Evolutionary conservation across 768 basidiomycete genomes (phyloP).

Genomic region (Serendipita indica): DNA sequence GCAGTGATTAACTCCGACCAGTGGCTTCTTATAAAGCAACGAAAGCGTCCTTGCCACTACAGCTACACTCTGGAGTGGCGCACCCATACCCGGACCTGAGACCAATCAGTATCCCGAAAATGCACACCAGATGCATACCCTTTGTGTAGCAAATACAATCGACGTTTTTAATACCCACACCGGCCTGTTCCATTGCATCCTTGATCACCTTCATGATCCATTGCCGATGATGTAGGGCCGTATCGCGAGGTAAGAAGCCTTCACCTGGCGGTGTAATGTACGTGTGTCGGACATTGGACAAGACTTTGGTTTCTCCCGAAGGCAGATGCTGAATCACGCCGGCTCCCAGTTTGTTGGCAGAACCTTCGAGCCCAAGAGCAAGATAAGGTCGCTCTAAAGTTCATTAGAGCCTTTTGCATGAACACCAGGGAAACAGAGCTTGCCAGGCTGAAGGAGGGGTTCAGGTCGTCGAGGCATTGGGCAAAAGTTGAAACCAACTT

Average conservation of each 20-base stretch:
- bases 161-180: conserved; percentile 55
- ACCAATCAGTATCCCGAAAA: background rate
- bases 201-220: conserved; percentile 77
- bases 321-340: conserved; percentile 76
- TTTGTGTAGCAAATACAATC: conserved; percentile 97
- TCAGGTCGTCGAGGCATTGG: too few species aligned
- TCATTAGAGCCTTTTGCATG: background rate
- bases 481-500: too few species aligned
- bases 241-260: conserved; percentile 92
- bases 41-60: conserved; percentile 85
- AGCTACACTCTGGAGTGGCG: conserved; percentile 87
- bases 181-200: conserved; percentile 54
- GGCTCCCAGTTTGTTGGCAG: conserved; percentile 93
- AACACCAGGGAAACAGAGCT: too few species aligned
- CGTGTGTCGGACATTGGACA: conserved; percentile 93
- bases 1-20: conserved; percentile 98
- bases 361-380: conserved; percentile 94
- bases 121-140: conserved; percentile 34
- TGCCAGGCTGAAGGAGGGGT: too few species aligned
- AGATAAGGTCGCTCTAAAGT: conserved; percentile 47
- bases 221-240: conserved; percentile 88
- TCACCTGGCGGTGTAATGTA: conserved; percentile 97
- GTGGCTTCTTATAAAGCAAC: conserved; percentile 73
- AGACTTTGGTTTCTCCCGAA: conserved; percentile 56
- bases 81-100: conserved; percentile 97